Evolutionary conservation across 768 basidiomycete genomes (phyloP).

Genomic region (Tephrocybe sp.): DNA sequence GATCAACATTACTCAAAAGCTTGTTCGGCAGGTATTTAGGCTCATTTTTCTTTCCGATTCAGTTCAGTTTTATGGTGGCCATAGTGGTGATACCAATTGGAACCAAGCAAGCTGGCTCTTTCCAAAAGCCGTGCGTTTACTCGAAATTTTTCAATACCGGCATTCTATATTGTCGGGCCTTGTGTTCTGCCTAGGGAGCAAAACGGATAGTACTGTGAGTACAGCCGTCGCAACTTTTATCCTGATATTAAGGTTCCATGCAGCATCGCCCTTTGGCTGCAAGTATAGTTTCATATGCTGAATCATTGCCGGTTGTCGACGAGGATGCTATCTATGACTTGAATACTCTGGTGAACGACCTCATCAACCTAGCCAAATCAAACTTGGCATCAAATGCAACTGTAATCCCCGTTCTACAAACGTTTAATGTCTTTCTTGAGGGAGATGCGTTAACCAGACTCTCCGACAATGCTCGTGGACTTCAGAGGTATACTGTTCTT

Average conservation of each 20-base stretch:
- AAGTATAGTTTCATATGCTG: slow-evolving; percentile 59
- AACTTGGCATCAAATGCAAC: slow-evolving; percentile 64
- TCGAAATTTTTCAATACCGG: slow-evolving; percentile 64
- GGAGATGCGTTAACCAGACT: slow-evolving; percentile 57
- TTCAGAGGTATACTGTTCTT: slow-evolving; percentile 40
- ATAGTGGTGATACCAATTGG: slow-evolving; percentile 52
- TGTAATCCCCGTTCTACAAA: slow-evolving; percentile 81
- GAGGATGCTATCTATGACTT: slow-evolving; percentile 41
- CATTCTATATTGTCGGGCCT: slow-evolving; percentile 63
- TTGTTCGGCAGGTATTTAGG: slow-evolving; percentile 57
- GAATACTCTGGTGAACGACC: slow-evolving; percentile 51
- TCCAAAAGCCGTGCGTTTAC: slow-evolving; percentile 64
- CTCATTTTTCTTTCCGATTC: slow-evolving; percentile 14
- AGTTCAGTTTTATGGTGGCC: slow-evolving; percentile 10
- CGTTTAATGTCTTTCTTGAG: slow-evolving; percentile 71
- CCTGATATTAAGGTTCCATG: slow-evolving; percentile 6
- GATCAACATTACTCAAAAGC: slow-evolving; percentile 42
- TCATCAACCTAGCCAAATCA: slow-evolving; percentile 50
- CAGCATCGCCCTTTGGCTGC: slow-evolving; percentile 69
- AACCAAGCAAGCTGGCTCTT: slow-evolving; percentile 73
- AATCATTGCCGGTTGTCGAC: slow-evolving; percentile 43
- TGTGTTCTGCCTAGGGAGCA: slow-evolving; percentile 77
- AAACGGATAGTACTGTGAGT: slow-evolving; percentile 82
- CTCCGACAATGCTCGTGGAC: slow-evolving; percentile 41
- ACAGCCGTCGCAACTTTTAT: neutral